A percentile compares a stretch with the other conserved stretches of the same genome.
These are phyloP conservation scores for Yamadazyma diddensiae DNA, from an alignment of 1,139 yeast genomes.

Conservation along the genomic window DNA sequence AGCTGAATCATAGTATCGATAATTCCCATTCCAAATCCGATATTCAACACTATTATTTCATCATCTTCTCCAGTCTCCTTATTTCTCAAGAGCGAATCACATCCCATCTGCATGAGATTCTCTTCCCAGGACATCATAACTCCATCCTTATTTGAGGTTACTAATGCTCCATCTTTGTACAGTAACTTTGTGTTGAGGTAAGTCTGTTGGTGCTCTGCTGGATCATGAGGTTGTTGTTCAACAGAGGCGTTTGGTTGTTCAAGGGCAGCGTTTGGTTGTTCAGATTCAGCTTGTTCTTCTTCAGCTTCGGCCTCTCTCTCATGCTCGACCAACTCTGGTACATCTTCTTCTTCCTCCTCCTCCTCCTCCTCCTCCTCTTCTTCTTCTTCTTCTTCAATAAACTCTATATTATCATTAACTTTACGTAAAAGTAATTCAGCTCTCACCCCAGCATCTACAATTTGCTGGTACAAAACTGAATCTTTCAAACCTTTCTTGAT, in stretches of 20 bases:
- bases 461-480: slow-evolving; percentile 44
- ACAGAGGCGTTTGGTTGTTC: neutral
- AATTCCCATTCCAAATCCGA: slow-evolving; percentile 97
- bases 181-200: slow-evolving; percentile 66
- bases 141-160: slow-evolving; percentile 79
- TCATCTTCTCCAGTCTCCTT: slow-evolving; percentile 19
- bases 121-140: slow-evolving; percentile 99
- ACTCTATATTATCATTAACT: slow-evolving; percentile 54
- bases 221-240: slow-evolving; percentile 19
- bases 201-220: slow-evolving; percentile 62
- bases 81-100: slow-evolving; percentile 57
- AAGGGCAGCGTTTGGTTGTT: too few relatives aligned
- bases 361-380: slow-evolving; percentile 17
- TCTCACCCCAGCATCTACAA: slow-evolving; percentile 86
- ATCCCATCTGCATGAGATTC: slow-evolving; percentile 75
- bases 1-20: slow-evolving; percentile 76
- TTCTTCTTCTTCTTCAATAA: slow-evolving; percentile 25
- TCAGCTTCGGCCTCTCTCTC: neutral
- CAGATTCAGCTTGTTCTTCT: slow-evolving; percentile 15
- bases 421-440: slow-evolving; percentile 81
- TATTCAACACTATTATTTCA: slow-evolving; percentile 60
- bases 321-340: slow-evolving; percentile 8
- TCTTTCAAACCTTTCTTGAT: slow-evolving; percentile 47
- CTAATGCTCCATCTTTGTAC: slow-evolving; percentile 67
- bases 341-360: slow-evolving; percentile 15